phyloP scores from a whole-genome alignment of 371 early-diverging fungal species.

The Saksenaea vasiformis region DNA sequence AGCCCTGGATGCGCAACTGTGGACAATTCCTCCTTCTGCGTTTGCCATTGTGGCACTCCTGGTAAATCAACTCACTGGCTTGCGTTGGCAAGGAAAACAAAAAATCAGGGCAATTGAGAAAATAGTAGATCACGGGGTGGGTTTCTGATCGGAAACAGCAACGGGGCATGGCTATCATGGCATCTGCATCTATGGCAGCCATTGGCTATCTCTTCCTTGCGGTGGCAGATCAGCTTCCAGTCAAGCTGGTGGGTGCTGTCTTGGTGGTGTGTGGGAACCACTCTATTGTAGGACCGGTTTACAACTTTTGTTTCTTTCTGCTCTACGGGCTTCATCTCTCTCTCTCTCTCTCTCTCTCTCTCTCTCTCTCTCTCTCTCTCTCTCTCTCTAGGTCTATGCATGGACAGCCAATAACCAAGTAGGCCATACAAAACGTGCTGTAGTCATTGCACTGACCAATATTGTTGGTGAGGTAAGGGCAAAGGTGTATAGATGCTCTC shows the following conservation, averaged over 20 bases:
- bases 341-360: too few relatives aligned
- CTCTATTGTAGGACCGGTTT: too few relatives aligned
- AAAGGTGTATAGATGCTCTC: too few relatives aligned
- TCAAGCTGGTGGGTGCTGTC: conserved; percentile 38
- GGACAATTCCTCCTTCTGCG: conserved; percentile 24
- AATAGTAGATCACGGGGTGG: conserved; percentile 8
- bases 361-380: too few relatives aligned
- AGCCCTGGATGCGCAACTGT: conserved; percentile 17
- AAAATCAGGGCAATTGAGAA: too few relatives aligned
- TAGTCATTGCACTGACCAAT: conserved; percentile 39
- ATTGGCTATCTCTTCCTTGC: conserved; percentile 15
- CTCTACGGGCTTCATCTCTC: too few relatives aligned
- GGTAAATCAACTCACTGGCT: neutral
- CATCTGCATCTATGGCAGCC: neutral
- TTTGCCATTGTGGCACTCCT: conserved; percentile 6
- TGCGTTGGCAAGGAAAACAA: too few relatives aligned
- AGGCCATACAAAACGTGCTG: conserved; percentile 45
- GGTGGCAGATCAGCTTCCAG: conserved; percentile 15
- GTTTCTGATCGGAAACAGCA: conserved; percentile 12
- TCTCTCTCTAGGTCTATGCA: conserved; percentile 25
- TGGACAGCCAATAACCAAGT: conserved; percentile 45
- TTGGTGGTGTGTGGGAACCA: conserved; percentile 43
- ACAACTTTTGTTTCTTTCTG: too few relatives aligned
- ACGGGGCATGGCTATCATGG: neutral
- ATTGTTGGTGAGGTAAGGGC: conserved; percentile 28